These are phyloP conservation scores for Cryphonectria carpinicola DNA, from an alignment of 2,329 filamentous ascomycete genomes.

Conservation along the genomic window DNA sequence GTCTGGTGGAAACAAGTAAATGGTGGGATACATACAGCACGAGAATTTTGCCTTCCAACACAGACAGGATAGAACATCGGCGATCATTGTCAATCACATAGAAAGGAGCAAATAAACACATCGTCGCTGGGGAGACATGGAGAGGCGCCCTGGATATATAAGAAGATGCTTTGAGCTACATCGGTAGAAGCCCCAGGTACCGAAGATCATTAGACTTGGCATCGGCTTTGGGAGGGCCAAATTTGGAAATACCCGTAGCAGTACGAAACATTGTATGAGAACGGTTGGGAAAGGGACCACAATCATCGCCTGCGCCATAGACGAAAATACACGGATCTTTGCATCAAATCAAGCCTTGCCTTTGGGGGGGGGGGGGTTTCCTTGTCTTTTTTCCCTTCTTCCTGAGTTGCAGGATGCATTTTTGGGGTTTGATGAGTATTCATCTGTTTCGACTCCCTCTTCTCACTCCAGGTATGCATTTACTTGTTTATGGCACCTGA, in stretches of 20 bases:
- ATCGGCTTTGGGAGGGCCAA: not conserved
- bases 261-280: not conserved
- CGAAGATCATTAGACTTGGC: not conserved
- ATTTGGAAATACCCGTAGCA: not conserved
- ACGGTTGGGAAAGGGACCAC: not conserved
- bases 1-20: too few species aligned
- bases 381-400: too few species aligned
- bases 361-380: too few species aligned
- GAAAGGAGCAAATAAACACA: not conserved
- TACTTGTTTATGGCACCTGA: not conserved
- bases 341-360: not conserved
- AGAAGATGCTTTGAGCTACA: not conserved
- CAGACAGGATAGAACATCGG: not conserved
- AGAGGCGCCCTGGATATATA: not conserved
- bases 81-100: not conserved
- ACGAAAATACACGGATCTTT: not conserved
- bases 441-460: not conserved
- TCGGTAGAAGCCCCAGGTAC: not conserved
- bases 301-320: not conserved
- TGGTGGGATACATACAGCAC: not conserved
- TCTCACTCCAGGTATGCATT: not conserved
- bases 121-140: not conserved
- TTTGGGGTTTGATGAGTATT: not conserved
- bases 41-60: not conserved
- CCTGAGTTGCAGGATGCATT: too few species aligned